phyloP scores from a whole-genome alignment of 2,329 filamentous ascomycete species.

The Diplodia mutila region DNA sequence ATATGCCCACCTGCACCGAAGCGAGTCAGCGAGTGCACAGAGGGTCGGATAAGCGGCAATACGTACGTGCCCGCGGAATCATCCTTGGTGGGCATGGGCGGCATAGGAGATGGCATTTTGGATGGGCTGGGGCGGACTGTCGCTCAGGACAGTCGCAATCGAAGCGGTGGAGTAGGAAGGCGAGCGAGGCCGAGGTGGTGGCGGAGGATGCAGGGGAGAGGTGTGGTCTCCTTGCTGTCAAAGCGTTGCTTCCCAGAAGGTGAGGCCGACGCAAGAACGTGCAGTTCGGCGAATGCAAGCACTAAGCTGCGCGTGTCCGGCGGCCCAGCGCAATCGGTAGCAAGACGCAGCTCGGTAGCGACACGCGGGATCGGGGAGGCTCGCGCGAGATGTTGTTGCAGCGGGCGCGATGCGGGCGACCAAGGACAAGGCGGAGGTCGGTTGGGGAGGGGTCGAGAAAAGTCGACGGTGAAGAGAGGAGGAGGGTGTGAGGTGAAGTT shows the following conservation, averaged over 20 bases:
- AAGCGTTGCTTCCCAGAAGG: not conserved
- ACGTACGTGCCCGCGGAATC: slow-evolving; percentile 66
- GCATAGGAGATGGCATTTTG: slow-evolving; percentile 36
- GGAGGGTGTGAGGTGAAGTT: not conserved
- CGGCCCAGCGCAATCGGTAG: slow-evolving; percentile 1
- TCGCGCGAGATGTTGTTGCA: slow-evolving; percentile 1
- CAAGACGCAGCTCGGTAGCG: slow-evolving; percentile 4
- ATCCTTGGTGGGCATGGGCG: slow-evolving; percentile 57
- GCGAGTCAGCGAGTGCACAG: not conserved
- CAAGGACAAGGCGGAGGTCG: not conserved
- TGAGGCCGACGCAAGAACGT: not conserved
- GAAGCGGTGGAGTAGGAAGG: not conserved
- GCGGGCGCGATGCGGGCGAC: slow-evolving; percentile 6
- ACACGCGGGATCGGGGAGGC: slow-evolving; percentile 7
- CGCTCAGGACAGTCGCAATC: slow-evolving; percentile 1
- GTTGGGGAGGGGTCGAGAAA: not conserved
- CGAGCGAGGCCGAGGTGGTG: not conserved
- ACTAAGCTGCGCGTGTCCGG: slow-evolving; percentile 15
- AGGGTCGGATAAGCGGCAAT: not conserved
- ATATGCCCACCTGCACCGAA: slow-evolving; percentile 74
- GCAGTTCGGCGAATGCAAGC: slow-evolving; percentile 4
- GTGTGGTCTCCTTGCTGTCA: not conserved
- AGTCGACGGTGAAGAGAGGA: slow-evolving; percentile 8
- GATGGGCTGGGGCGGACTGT: not conserved
- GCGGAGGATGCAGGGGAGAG: not conserved